phyloP scores from a whole-genome alignment of 306 rosid genomes.

The Malus sylvestris region DNA sequence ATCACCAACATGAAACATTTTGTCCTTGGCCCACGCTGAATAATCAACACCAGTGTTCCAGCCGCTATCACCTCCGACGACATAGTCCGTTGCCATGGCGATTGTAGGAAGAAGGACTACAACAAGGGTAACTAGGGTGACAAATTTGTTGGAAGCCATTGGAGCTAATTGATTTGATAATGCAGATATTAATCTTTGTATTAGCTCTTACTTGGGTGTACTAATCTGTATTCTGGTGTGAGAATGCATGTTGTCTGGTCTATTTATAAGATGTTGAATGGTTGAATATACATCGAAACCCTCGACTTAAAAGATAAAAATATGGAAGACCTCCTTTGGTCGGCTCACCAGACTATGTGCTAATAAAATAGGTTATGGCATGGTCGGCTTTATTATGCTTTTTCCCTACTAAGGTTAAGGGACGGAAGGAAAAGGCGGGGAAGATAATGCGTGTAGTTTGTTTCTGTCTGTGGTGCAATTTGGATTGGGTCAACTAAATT shows the following conservation, averaged over 20 bases:
- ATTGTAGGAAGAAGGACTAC: slow-evolving; percentile 9
- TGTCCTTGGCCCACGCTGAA: slow-evolving; percentile 15
- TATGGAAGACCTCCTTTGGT: slow-evolving; percentile 2
- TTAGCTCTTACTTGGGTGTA: not conserved
- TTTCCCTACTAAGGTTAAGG: too few species aligned
- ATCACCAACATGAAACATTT: slow-evolving; percentile 20
- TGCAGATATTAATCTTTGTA: not conserved
- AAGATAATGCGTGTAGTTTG: not conserved
- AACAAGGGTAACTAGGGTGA: not conserved
- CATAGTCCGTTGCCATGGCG: not conserved
- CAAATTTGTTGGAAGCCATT: not conserved
- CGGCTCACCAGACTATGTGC: not conserved
- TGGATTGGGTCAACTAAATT: too few species aligned
- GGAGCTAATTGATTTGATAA: not conserved
- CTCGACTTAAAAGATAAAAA: not conserved
- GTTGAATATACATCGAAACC: not conserved
- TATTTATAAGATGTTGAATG: not conserved
- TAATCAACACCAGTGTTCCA: slow-evolving; percentile 11
- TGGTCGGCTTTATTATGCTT: too few species aligned
- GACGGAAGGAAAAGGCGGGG: not conserved
- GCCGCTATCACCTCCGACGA: slow-evolving; percentile 14
- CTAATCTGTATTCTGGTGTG: not conserved
- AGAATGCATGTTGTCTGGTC: not conserved
- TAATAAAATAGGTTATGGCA: not conserved
- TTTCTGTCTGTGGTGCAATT: too few species aligned